These are phyloP conservation scores for Phlyctochytrium planicorne DNA, from an alignment of 192 early-diverging fungal genomes.

Conservation along the genomic window DNA sequence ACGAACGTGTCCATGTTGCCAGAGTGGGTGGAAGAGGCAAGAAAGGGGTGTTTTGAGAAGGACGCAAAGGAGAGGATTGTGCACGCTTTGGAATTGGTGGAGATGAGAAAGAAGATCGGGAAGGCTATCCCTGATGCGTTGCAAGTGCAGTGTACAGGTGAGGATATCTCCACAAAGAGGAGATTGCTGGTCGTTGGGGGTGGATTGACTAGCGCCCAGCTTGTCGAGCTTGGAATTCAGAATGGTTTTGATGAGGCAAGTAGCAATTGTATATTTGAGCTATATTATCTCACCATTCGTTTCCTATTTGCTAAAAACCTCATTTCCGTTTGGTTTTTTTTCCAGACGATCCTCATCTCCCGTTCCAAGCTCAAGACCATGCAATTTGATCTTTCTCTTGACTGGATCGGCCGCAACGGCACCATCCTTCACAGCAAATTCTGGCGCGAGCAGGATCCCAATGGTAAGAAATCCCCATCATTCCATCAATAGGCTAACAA, in stretches of 20 bases:
- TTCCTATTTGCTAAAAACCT: not conserved
- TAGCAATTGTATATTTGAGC: no score
- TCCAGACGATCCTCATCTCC: constrained; percentile 1
- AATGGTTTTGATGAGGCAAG: no score
- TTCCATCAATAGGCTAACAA: no score
- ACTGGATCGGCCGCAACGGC: constrained; percentile 20
- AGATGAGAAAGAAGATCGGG: not conserved
- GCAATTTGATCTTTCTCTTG: constrained; percentile 19
- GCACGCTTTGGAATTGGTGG: constrained; percentile 17
- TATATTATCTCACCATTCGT: no score
- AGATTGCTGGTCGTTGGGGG: constrained; percentile 16
- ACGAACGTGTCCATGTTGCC: constrained; percentile 6
- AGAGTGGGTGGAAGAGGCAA: constrained; percentile 3
- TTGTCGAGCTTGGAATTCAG: constrained; percentile 10
- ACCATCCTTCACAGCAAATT: not conserved
- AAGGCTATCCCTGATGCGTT: not conserved
- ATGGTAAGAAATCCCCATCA: no score
- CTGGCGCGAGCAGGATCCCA: constrained; percentile 4
- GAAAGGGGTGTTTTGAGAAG: no score
- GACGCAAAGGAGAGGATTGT: no score
- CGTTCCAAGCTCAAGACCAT: constrained; percentile 10
- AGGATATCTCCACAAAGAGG: not conserved
- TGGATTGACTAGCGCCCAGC: constrained; percentile 17
- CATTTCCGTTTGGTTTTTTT: constrained; percentile 3
- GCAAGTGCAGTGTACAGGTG: no score